These are phyloP conservation scores for Platanus orientalis DNA, from an alignment of 164 flowering plant genomes.

Conservation along the genomic window DNA sequence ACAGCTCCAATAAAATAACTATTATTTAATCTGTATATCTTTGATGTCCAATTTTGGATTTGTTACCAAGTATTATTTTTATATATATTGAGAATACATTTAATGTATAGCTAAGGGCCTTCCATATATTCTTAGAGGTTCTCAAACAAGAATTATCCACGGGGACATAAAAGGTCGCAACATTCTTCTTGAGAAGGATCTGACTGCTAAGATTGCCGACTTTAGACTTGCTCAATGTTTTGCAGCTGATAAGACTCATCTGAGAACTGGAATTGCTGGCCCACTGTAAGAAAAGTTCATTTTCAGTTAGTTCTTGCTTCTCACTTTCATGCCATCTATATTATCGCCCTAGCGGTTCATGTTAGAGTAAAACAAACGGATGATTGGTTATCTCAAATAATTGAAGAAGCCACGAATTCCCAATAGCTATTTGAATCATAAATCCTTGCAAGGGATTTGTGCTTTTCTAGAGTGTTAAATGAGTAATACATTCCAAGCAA, in stretches of 20 bases:
- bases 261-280: conserved; percentile 46
- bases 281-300: conserved; percentile 32
- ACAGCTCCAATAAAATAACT: too few relatives aligned
- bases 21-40: too few relatives aligned
- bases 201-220: conserved; percentile 43
- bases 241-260: conserved; percentile 25
- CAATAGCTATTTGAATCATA: background rate
- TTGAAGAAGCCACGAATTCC: background rate
- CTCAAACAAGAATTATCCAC: conserved; percentile 34
- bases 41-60: too few relatives aligned
- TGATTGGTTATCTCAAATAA: background rate
- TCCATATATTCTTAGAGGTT: conserved; percentile 35
- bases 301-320: background rate
- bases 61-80: too few relatives aligned
- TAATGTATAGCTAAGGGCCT: conserved; percentile 47
- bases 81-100: too few relatives aligned
- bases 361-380: background rate
- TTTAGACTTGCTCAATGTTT: conserved; percentile 40
- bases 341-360: background rate
- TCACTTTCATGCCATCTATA: background rate
- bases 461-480: too few relatives aligned
- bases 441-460: background rate
- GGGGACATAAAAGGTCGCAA: conserved; percentile 48
- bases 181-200: conserved; percentile 37
- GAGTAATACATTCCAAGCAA: too few relatives aligned